Evolutionary conservation across 371 early-diverging fungal species (phyloP).

Genomic region (Fennellomyces sp.): DNA sequence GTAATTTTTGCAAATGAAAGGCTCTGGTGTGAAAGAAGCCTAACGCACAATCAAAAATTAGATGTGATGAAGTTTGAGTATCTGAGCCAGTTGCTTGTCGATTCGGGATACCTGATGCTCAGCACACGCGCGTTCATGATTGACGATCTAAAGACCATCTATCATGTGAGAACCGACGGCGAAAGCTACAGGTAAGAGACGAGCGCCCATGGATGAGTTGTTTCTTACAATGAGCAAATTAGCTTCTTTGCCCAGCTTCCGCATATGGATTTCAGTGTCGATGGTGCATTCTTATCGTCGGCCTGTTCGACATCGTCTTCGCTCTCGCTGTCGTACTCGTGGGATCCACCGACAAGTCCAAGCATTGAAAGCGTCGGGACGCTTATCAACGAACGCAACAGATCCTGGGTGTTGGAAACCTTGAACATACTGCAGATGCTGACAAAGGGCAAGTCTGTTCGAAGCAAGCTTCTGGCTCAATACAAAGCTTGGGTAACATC

Average conservation of each 20-base stretch:
- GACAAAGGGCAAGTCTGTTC: slow-evolving; percentile 75
- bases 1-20: background rate
- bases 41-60: no score
- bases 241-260: background rate
- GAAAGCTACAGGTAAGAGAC: slow-evolving; percentile 2
- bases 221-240: no score
- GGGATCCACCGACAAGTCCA: background rate
- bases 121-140: background rate
- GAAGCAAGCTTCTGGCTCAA: slow-evolving; percentile 75
- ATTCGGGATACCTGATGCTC: slow-evolving; percentile 79
- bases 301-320: background rate
- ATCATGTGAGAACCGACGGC: background rate
- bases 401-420: slow-evolving; percentile 73
- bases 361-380: background rate
- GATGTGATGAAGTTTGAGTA: slow-evolving; percentile 80
- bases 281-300: background rate
- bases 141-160: background rate
- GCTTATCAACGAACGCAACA: slow-evolving; percentile 48
- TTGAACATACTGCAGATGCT: slow-evolving; percentile 81
- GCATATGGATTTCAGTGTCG: background rate
- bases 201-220: no score
- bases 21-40: no score
- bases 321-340: slow-evolving; percentile 3
- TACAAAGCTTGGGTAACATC: slow-evolving; percentile 83
- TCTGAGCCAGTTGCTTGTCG: slow-evolving; percentile 74